phyloP scores from a whole-genome alignment of 2,329 filamentous ascomycete species.

The Beauveria sp. region DNA sequence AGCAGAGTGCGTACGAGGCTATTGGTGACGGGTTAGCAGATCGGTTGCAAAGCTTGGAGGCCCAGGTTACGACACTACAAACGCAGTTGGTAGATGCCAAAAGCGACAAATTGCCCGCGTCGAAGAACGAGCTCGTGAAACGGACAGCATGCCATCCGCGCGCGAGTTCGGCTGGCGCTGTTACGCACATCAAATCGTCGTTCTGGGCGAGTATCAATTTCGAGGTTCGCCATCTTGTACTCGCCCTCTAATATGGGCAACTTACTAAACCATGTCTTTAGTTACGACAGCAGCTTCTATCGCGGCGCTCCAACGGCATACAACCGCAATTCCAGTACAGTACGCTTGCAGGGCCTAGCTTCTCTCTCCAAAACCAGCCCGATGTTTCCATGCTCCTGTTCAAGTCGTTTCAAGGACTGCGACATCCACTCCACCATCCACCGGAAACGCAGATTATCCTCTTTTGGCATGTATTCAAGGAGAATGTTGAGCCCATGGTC shows the following conservation, averaged over 20 bases:
- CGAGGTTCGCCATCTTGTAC: neutral
- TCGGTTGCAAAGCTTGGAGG: neutral
- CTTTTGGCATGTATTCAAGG: constrained; percentile 3
- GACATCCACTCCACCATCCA: neutral
- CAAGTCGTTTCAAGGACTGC: constrained; percentile 5
- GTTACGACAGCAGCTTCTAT: neutral
- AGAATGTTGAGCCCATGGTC: constrained; percentile 4
- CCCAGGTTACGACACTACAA: neutral
- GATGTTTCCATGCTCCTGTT: constrained; percentile 2
- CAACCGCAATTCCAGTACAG: neutral
- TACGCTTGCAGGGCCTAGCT: neutral
- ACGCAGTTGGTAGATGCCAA: neutral
- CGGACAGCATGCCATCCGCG: neutral
- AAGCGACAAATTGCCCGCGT: neutral
- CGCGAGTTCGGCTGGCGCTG: neutral
- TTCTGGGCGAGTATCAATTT: constrained; percentile 10
- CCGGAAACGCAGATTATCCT: constrained; percentile 1
- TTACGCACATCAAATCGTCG: neutral
- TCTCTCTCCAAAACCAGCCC: neutral
- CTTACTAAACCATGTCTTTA: neutral
- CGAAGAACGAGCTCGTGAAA: neutral
- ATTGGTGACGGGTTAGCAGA: neutral
- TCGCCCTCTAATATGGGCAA: too few species aligned
- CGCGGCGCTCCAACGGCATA: neutral
- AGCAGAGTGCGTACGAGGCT: neutral